phyloP scores from a whole-genome alignment of 495 filamentous ascomycete species.

The Tuber borchii region DNA sequence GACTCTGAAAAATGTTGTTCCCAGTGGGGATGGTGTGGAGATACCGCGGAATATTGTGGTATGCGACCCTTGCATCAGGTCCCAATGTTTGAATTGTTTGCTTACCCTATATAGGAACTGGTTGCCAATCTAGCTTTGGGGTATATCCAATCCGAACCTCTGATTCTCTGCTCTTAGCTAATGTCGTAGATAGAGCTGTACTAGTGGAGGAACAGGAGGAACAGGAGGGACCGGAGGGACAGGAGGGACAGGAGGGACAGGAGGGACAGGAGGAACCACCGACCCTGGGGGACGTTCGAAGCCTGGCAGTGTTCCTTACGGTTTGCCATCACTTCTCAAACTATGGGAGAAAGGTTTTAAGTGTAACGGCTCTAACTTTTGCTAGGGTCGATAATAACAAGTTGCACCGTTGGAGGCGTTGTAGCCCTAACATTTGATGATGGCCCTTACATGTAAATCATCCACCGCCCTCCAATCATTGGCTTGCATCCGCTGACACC shows the following conservation, averaged over 20 bases:
- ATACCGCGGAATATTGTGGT: constrained; percentile 33
- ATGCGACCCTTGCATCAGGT: constrained; percentile 7
- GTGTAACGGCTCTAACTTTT: background rate
- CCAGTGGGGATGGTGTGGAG: constrained; percentile 41
- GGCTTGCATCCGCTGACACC: constrained; percentile 41
- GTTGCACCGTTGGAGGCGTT: constrained; percentile 50
- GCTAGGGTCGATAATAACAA: constrained; percentile 48
- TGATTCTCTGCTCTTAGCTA: background rate
- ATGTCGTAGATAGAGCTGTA: background rate
- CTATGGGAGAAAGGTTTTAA: background rate
- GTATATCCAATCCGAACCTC: constrained; percentile 6
- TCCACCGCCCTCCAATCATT: background rate
- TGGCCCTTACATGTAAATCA: constrained; percentile 33
- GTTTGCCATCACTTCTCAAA: background rate
- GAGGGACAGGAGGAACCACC: too few relatives aligned
- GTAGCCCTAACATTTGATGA: constrained; percentile 52
- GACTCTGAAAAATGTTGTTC: constrained; percentile 29
- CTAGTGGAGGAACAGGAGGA: constrained; percentile 7
- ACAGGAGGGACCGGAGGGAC: background rate
- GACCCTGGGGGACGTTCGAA: constrained; percentile 24
- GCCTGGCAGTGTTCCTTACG: constrained; percentile 38
- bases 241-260: constrained; percentile 1
- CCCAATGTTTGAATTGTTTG: background rate
- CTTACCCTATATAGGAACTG: constrained; percentile 27
- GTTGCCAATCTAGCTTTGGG: constrained; percentile 38